These are phyloP conservation scores for Avicennia marina DNA, from an alignment of 257 asterid genomes.

Conservation along the genomic window DNA sequence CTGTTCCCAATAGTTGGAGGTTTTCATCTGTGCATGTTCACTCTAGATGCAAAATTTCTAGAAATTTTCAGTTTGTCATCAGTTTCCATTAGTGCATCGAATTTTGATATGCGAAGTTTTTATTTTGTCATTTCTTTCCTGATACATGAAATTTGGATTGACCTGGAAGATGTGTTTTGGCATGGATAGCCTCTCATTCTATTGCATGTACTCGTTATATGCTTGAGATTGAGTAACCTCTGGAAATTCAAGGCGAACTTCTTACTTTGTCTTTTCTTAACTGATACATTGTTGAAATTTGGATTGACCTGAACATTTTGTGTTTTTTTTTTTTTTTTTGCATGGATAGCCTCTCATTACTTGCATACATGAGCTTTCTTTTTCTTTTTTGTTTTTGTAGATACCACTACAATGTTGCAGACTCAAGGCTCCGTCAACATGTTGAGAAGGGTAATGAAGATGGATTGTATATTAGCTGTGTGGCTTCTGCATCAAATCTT, in stretches of 20 bases:
- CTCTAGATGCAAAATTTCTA: not conserved
- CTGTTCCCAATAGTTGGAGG: not conserved
- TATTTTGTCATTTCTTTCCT: too few species aligned
- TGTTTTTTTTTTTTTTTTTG: not conserved
- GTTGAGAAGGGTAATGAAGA: slow-evolving; percentile 95
- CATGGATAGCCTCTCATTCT: too few species aligned
- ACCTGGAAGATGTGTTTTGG: too few species aligned
- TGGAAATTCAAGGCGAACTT: too few species aligned
- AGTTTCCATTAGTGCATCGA: too few species aligned
- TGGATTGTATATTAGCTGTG: slow-evolving; percentile 86
- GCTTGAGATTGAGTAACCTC: not conserved
- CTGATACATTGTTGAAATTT: not conserved
- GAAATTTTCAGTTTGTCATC: too few species aligned
- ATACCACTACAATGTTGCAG: slow-evolving; percentile 82
- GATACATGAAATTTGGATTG: too few species aligned
- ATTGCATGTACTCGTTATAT: too few species aligned
- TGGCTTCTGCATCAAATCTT: slow-evolving; percentile 84
- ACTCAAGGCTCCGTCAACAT: slow-evolving; percentile 70
- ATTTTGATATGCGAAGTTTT: too few species aligned
- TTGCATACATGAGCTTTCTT: not conserved
- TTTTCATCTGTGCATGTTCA: not conserved
- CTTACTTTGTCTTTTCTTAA: not conserved
- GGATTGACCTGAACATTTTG: too few species aligned
- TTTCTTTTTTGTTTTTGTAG: slow-evolving; percentile 25
- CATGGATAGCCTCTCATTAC: not conserved